Percentiles rank a stretch among this genome's conserved stretches.
Conservation (phyloP, 106 monocot genomes). For the Dendrobium chrysotoxum region DNA sequence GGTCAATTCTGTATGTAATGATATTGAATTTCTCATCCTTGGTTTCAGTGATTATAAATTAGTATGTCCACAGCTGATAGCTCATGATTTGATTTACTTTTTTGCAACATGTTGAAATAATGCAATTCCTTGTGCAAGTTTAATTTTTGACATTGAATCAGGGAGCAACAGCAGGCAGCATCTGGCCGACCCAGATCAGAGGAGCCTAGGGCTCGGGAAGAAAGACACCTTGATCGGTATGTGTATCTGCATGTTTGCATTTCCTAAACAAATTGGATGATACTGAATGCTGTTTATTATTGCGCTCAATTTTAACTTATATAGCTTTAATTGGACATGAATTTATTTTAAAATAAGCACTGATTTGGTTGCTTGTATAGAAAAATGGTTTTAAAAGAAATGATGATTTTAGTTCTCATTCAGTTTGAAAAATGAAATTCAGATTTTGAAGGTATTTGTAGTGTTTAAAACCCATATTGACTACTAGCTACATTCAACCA, state of each 20-base stretch:
- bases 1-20: not conserved
- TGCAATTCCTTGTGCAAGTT: not conserved
- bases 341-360: not conserved
- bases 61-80: not conserved
- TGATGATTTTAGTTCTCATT: too few relatives aligned
- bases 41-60: not conserved
- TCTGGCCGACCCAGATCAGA: conserved; percentile 57
- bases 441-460: too few relatives aligned
- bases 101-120: not conserved
- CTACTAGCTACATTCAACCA: too few relatives aligned
- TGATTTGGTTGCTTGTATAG: not conserved
- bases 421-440: too few relatives aligned
- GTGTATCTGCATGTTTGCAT: not conserved
- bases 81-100: not conserved
- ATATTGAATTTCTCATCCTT: not conserved
- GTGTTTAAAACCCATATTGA: too few relatives aligned
- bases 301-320: too few relatives aligned
- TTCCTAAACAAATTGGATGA: not conserved
- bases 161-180: conserved; percentile 63
- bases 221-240: conserved; percentile 52
- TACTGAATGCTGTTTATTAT: too few relatives aligned
- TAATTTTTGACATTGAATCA: conserved; percentile 11
- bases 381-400: too few relatives aligned
- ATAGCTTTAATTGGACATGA: too few relatives aligned
- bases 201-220: conserved; percentile 72